phyloP scores from a whole-genome alignment of 2,329 filamentous ascomycete species.

The Scytalidium lignicola region DNA sequence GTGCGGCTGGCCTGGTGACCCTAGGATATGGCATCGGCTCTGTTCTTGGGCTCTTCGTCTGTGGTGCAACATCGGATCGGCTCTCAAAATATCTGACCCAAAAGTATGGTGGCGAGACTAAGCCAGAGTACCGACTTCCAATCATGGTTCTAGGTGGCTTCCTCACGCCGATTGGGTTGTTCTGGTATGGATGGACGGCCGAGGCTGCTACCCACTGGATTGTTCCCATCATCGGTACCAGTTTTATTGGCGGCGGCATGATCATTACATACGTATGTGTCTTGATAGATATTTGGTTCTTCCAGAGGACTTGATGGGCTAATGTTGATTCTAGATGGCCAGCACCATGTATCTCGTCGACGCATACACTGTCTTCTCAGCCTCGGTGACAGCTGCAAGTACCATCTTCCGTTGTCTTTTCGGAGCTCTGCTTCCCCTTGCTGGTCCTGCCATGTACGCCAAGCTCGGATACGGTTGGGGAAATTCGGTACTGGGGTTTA shows the following conservation, averaged over 20 bases:
- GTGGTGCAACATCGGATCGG: constrained; percentile 22
- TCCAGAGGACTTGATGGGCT: neutral
- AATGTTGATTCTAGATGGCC: constrained; percentile 37
- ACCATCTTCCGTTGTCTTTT: constrained; percentile 3
- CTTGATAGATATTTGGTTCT: constrained; percentile 12
- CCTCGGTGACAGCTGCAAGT: constrained; percentile 2
- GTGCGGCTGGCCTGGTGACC: constrained; percentile 28
- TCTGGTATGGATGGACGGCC: constrained; percentile 55
- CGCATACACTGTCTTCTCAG: constrained; percentile 5
- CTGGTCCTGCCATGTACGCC: constrained; percentile 30
- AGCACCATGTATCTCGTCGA: constrained; percentile 52
- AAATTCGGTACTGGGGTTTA: constrained; percentile 41
- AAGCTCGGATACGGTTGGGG: constrained; percentile 39
- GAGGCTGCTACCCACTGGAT: constrained; percentile 50
- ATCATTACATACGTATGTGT: constrained; percentile 37
- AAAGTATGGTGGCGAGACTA: constrained; percentile 6
- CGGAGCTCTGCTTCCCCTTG: constrained; percentile 6
- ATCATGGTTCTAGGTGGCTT: constrained; percentile 48
- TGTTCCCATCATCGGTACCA: constrained; percentile 52
- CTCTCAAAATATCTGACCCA: constrained; percentile 13
- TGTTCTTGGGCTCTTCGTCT: constrained; percentile 18
- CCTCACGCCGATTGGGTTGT: constrained; percentile 45
- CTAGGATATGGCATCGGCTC: constrained; percentile 29
- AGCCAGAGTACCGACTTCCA: constrained; percentile 43
- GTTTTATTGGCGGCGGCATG: constrained; percentile 45